Evolutionary conservation across 2,329 filamentous ascomycete species (phyloP).

Genomic region (Emericellopsis atlantica): DNA sequence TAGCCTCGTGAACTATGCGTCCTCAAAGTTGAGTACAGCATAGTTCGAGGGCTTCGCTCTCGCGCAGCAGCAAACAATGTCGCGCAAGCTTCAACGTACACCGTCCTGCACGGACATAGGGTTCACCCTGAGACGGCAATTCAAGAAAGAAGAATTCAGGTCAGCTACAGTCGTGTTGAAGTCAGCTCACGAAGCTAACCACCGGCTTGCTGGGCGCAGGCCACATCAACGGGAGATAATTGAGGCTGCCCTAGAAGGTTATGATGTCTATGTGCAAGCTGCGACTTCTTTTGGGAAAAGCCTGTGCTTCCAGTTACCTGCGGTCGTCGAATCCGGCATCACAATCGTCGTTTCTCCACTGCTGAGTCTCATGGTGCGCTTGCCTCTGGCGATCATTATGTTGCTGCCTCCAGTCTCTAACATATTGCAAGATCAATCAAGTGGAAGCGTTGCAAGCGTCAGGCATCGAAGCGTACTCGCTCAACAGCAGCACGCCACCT

Average conservation of each 20-base stretch:
- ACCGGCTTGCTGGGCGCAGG: conserved; percentile 24
- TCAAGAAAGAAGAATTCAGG: conserved; percentile 64
- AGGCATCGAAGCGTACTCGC: conserved; percentile 68
- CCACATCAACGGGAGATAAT: conserved; percentile 85
- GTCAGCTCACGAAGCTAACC: not conserved
- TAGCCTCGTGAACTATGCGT: no score
- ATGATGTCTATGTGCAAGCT: conserved; percentile 90
- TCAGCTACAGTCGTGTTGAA: conserved; percentile 18
- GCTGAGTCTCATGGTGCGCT: conserved; percentile 68
- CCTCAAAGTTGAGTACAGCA: no score
- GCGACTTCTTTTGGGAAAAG: conserved; percentile 88
- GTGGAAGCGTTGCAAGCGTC: conserved; percentile 65
- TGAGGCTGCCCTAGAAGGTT: conserved; percentile 61
- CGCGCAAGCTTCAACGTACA: conserved; percentile 26
- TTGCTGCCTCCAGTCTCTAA: conserved; percentile 1
- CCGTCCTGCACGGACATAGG: conserved; percentile 52
- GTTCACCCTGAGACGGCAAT: conserved; percentile 61
- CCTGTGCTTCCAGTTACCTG: conserved; percentile 83
- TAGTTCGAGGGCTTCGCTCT: no score
- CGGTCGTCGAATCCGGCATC: conserved; percentile 77
- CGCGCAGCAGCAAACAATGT: not conserved
- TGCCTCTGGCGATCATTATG: not conserved
- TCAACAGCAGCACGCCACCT: conserved; percentile 70
- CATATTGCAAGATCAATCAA: conserved; percentile 64
- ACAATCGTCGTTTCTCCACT: conserved; percentile 86